These are phyloP conservation scores for Botryotinia narcissicola DNA, from an alignment of 2,329 filamentous ascomycete genomes.

Conservation along the genomic window DNA sequence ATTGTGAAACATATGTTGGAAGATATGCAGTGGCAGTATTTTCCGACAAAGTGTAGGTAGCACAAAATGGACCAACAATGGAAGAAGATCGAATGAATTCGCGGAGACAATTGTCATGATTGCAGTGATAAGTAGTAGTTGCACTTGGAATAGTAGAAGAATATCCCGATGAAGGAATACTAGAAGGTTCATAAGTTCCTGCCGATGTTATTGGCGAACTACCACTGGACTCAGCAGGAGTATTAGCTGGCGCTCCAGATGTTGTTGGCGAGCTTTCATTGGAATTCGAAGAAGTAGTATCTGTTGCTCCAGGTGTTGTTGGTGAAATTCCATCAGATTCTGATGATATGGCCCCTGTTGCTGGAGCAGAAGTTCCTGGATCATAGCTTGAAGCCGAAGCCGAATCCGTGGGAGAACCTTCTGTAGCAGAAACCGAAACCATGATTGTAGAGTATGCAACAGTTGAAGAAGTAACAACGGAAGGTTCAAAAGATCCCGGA, in stretches of 20 bases:
- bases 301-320: neutral
- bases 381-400: constrained; percentile 18
- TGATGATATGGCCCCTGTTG: neutral
- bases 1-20: constrained; percentile 32
- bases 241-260: neutral
- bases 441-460: constrained; percentile 14
- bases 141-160: constrained; percentile 12
- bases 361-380: constrained; percentile 3
- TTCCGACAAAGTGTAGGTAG: constrained; percentile 30
- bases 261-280: neutral
- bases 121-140: constrained; percentile 23
- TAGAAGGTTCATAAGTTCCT: neutral
- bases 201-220: neutral
- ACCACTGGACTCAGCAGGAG: neutral
- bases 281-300: neutral
- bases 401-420: neutral
- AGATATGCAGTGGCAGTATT: constrained; percentile 27
- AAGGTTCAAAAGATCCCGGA: constrained; percentile 9
- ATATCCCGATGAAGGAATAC: constrained; percentile 1
- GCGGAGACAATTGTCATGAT: constrained; percentile 33
- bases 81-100: constrained; percentile 28
- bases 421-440: neutral
- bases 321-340: neutral
- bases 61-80: constrained; percentile 28
- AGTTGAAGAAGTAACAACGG: constrained; percentile 2